Evolutionary conservation across 345 rosid genomes (phyloP).

Genomic region (Hibiscus tridactylites): DNA sequence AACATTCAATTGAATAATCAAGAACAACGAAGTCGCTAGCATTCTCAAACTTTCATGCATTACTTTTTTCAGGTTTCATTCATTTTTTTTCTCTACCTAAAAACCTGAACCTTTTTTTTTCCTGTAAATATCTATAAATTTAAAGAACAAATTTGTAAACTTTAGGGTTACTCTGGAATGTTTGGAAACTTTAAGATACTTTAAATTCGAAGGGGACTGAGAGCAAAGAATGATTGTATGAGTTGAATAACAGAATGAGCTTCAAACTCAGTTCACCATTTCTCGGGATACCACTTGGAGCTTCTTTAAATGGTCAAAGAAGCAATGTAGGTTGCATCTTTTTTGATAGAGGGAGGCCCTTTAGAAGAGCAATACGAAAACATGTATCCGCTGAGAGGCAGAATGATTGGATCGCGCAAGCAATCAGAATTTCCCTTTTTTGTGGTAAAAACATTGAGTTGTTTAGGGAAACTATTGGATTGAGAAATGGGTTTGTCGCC

Average conservation of each 20-base stretch:
- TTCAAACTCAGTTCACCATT: conserved; percentile 44
- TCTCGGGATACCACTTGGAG: conserved; percentile 36
- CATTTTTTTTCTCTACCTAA: not conserved
- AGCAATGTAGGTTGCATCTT: conserved; percentile 12
- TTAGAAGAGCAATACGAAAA: conserved; percentile 29
- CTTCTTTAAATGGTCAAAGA: conserved; percentile 22
- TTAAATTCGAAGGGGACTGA: not conserved
- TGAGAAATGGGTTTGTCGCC: conserved; percentile 45
- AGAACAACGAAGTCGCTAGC: not conserved
- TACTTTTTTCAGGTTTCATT: conserved; percentile 1
- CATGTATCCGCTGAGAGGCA: conserved; percentile 47
- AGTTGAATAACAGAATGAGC: conserved; percentile 40
- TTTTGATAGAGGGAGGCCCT: conserved; percentile 21
- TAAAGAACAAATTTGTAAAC: not conserved
- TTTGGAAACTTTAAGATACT: not conserved
- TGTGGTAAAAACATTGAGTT: conserved; percentile 60
- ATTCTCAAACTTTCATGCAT: not conserved
- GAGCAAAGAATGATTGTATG: not conserved
- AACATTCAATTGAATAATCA: not conserved
- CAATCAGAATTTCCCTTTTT: conserved; percentile 48
- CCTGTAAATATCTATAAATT: not conserved
- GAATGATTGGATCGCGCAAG: conserved; percentile 62
- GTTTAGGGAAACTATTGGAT: conserved; percentile 50
- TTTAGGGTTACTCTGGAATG: not conserved
- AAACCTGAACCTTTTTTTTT: not conserved